These are phyloP conservation scores for Starmerella stellata DNA, from an alignment of 805 yeast genomes.

Conservation along the genomic window DNA sequence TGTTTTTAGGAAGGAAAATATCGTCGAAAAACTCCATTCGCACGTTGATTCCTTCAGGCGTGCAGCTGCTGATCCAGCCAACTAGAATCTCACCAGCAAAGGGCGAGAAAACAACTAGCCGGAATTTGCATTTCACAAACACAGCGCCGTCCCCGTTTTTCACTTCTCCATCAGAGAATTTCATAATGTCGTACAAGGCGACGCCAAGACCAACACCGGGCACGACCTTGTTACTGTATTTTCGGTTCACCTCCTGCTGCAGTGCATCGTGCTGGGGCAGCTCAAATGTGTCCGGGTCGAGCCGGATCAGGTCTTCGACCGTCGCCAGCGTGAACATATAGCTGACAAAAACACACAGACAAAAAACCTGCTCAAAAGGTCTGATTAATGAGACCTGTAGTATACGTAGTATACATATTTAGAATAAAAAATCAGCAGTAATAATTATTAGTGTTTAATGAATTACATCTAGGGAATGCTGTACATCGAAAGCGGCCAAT, in stretches of 20 bases:
- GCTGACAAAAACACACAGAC: too few species aligned
- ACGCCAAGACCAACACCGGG: constrained; percentile 71
- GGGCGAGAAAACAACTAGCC: constrained; percentile 76
- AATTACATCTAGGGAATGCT: too few species aligned
- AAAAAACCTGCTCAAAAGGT: too few species aligned
- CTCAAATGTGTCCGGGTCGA: constrained; percentile 72
- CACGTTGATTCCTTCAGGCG: constrained; percentile 69
- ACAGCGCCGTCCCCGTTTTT: constrained; percentile 92
- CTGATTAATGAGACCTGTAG: too few species aligned
- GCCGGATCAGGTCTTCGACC: constrained; percentile 65
- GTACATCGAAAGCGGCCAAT: too few species aligned
- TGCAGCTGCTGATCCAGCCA: constrained; percentile 84
- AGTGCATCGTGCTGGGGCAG: constrained; percentile 55
- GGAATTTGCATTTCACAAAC: constrained; percentile 48
- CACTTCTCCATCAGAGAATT: constrained; percentile 72
- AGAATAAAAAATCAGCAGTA: too few species aligned
- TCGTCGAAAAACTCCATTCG: constrained; percentile 82
- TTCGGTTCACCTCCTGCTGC: constrained; percentile 60
- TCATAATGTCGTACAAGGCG: constrained; percentile 63
- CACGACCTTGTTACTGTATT: constrained; percentile 72
- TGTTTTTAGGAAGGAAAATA: constrained; percentile 66
- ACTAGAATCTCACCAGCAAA: constrained; percentile 82
- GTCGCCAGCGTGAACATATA: constrained; percentile 70
- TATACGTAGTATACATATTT: too few species aligned
- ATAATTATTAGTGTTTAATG: too few species aligned